These are phyloP conservation scores for Nicotiana otophora DNA, from an alignment of 257 asterid species.

Conservation along the genomic window DNA sequence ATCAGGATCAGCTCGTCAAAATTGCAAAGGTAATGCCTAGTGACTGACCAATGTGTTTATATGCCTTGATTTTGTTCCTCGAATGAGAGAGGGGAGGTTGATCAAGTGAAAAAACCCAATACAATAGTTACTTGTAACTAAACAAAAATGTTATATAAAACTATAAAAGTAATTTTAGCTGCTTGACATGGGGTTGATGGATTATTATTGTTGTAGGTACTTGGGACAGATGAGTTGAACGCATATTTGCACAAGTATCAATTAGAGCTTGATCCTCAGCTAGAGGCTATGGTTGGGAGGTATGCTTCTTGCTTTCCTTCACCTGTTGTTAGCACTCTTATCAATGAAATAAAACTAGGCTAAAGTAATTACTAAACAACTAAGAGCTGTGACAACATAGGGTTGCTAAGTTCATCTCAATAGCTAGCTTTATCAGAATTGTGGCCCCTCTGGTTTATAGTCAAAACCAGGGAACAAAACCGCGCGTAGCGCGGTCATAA, in stretches of 20 bases:
- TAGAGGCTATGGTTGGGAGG: constrained; percentile 94
- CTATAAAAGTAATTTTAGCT: neutral
- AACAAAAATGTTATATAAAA: neutral
- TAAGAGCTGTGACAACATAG: neutral
- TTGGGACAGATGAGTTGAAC: constrained; percentile 92
- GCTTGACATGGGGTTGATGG: constrained; percentile 20
- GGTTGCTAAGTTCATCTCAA: neutral
- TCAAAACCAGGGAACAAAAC: neutral
- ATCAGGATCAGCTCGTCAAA: constrained; percentile 97
- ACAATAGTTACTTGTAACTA: neutral
- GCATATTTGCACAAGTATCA: constrained; percentile 82
- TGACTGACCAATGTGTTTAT: neutral
- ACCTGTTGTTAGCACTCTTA: neutral
- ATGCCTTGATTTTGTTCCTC: neutral
- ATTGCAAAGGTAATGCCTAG: constrained; percentile 66
- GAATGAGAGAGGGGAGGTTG: neutral
- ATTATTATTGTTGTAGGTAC: constrained; percentile 48
- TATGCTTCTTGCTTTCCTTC: constrained; percentile 17
- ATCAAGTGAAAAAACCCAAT: neutral
- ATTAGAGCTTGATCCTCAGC: constrained; percentile 86
- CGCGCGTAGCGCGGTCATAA: no score
- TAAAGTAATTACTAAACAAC: no score
- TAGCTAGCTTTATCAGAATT: neutral
- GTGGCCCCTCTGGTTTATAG: constrained; percentile 6
- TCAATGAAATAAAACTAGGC: neutral